Evolutionary conservation across 768 basidiomycete species (phyloP).

Genomic region (Psilocybe cyanescens): DNA sequence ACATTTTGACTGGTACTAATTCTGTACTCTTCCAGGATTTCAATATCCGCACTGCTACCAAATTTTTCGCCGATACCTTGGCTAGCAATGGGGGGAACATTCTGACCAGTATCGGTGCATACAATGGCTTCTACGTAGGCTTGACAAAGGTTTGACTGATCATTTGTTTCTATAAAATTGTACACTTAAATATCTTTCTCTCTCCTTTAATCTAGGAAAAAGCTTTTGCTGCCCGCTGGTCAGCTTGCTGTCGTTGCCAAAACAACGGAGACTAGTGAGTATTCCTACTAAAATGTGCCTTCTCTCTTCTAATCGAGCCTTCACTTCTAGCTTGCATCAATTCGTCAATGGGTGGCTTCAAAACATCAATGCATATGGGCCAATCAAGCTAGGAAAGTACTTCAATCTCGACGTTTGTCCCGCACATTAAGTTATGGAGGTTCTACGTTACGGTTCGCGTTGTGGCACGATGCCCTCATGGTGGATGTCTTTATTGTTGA

Average conservation of each 20-base stretch:
- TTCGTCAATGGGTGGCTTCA: conserved; percentile 75
- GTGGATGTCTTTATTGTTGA: neutral
- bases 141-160: conserved; percentile 56
- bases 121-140: conserved; percentile 72
- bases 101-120: conserved; percentile 63
- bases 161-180: neutral
- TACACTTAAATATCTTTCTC: neutral
- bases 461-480: neutral
- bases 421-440: neutral
- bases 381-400: conserved; percentile 59
- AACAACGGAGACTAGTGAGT: conserved; percentile 88
- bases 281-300: neutral
- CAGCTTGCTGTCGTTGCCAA: conserved; percentile 70
- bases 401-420: conserved; percentile 61
- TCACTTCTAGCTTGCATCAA: conserved; percentile 59
- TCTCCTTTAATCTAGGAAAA: conserved; percentile 35
- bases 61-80: conserved; percentile 60
- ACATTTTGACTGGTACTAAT: neutral
- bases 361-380: conserved; percentile 55
- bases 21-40: conserved; percentile 50
- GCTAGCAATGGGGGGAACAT: conserved; percentile 53
- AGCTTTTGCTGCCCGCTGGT: conserved; percentile 60
- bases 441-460: too few species aligned
- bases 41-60: conserved; percentile 71
- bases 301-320: conserved; percentile 11